Percentiles rank a stretch among this genome's conserved stretches.
Evolutionary conservation across 768 basidiomycete species (phyloP).

Genomic region (Steccherinum ochraceum): DNA sequence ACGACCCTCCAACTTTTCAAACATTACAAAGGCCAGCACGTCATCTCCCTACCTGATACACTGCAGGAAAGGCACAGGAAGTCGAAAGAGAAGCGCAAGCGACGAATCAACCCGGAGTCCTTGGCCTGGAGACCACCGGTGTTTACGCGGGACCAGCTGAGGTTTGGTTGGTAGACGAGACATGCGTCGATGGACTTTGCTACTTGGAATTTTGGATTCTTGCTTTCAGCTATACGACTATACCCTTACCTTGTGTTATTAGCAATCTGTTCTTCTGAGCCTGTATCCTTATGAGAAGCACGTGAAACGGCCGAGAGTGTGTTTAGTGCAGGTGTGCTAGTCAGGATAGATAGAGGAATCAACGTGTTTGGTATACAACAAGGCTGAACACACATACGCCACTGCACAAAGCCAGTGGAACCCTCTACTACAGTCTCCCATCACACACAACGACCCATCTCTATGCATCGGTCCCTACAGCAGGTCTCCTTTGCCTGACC

Average conservation of each 20-base stretch:
- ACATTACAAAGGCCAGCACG: conserved; percentile 91
- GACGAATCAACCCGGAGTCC: conserved; percentile 71
- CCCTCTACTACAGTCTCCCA: too few species aligned
- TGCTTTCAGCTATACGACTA: not conserved
- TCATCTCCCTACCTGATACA: conserved; percentile 86
- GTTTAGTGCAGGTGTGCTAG: too few species aligned
- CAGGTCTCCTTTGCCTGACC: conserved; percentile 13
- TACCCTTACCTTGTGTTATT: not conserved
- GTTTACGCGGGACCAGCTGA: conserved; percentile 83
- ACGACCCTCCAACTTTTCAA: conserved; percentile 93
- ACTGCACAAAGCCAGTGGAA: not conserved
- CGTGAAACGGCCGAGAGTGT: too few species aligned
- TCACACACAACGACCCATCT: too few species aligned
- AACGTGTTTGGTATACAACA: not conserved
- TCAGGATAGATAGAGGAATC: too few species aligned
- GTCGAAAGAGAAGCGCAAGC: conserved; percentile 67
- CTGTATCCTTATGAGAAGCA: too few species aligned
- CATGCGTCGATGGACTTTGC: not conserved
- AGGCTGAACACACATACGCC: not conserved
- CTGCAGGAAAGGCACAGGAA: conserved; percentile 91
- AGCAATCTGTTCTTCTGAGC: not conserved
- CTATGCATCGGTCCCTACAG: not conserved
- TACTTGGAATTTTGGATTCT: not conserved
- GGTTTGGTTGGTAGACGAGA: conserved; percentile 48
- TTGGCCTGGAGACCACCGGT: conserved; percentile 95